Evolutionary conservation across 2,329 filamentous ascomycete species (phyloP).

Genomic region (Teratosphaeria gauchensis): DNA sequence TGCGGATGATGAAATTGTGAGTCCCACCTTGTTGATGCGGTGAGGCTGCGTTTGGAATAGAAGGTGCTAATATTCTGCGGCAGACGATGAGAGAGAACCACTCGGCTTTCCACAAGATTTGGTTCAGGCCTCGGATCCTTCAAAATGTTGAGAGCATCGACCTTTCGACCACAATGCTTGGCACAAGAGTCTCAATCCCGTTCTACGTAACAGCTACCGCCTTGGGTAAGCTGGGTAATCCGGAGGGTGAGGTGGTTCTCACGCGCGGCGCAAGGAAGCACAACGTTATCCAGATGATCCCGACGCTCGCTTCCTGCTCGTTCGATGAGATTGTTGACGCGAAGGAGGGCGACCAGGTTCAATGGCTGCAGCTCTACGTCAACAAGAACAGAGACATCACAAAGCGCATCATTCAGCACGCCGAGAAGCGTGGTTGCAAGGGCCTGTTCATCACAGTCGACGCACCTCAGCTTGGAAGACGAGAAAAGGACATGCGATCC

Average conservation of each 20-base stretch:
- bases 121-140: conserved; percentile 86
- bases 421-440: conserved; percentile 83
- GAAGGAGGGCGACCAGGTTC: conserved; percentile 65
- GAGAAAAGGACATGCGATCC: conserved; percentile 95
- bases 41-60: conserved; percentile 1
- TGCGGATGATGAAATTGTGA: conserved; percentile 77
- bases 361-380: conserved; percentile 83
- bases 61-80: conserved; percentile 1
- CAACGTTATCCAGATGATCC: conserved; percentile 96
- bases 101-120: conserved; percentile 88
- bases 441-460: conserved; percentile 98
- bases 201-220: conserved; percentile 97
- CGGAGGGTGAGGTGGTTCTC: conserved; percentile 85
- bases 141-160: conserved; percentile 84
- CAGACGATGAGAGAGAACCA: conserved; percentile 94
- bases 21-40: conserved; percentile 14
- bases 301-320: conserved; percentile 88
- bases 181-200: conserved; percentile 70
- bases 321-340: conserved; percentile 97
- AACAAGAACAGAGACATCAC: conserved; percentile 94
- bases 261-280: conserved; percentile 77
- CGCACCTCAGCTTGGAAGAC: conserved; percentile 83
- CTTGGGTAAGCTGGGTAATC: conserved; percentile 86
- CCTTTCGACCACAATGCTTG: conserved; percentile 86
- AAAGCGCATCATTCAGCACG: conserved; percentile 79